Base-by-base conservation (phyloP, 257 asterid species). In the Solanum chilense region DNA sequence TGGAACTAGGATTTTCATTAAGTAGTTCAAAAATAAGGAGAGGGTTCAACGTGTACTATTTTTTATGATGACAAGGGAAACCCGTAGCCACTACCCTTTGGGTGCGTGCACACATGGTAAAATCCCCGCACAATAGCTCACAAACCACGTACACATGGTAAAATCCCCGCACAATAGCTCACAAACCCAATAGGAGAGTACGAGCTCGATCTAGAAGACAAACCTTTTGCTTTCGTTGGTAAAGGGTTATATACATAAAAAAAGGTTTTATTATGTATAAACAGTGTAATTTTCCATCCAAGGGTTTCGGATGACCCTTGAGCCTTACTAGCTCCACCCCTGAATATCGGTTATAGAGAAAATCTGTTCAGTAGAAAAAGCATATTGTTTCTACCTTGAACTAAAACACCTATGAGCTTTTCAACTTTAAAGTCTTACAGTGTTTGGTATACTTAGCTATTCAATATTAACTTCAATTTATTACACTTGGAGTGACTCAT, bases 241-340 rank as follows among this genome's bases (percentile, higher is more conserved):
- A 5, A 37, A 1, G 39, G 39, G 39, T 37, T 37, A 37, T 37
- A 37, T 37, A 37, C 39, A 37, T 37, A 37, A 37, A 52, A 52
- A 23, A 21, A 23, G 1, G 0, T 23, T 60, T n/a, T 12, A 64
- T 16, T 8, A 12, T 64, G 14, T 64, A 0, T 64, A 64, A 12
- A 25, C 16, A 12, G 18, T 0, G 71, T 64, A 25, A 25, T n/a
- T n/a, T n/a, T 64, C 71, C 29, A 64, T 0, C 0, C 33, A n/a
- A 25, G 71, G 71, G 71, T 18, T 64, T n/a, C 15, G 9, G 71
- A 64, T 12, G 71, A 64, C 0, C 71, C 71, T 16, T 64, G 71
- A 25, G 0, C 9, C 33, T 64, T 12, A 64, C 33, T 0, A 64
- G 18, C 71, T 64, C 71, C 0, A 0, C 35, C 71, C 71, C 0